phyloP scores from a whole-genome alignment of 768 basidiomycete species.

The Phaffia tasmanica region DNA sequence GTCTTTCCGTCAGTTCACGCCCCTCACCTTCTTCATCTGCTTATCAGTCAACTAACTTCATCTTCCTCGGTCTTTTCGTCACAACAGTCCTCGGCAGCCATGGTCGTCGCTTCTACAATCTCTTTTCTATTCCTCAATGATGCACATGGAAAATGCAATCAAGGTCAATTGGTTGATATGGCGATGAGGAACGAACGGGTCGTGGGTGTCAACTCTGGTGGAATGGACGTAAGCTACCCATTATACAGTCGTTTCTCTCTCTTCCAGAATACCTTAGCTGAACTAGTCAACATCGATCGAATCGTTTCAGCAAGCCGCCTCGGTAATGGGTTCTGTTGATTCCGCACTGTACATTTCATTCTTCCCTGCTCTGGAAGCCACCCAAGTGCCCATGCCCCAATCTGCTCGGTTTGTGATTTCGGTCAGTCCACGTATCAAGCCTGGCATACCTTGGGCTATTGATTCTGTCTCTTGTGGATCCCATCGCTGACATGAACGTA shows the following conservation, averaged over 20 bases:
- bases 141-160: conserved; percentile 48
- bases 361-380: conserved; percentile 58
- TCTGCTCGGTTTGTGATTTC: conserved; percentile 59
- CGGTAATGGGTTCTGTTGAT: conserved; percentile 59
- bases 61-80: neutral
- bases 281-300: conserved; percentile 47
- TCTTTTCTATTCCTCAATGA: conserved; percentile 68
- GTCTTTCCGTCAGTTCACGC: conserved; percentile 46
- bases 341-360: conserved; percentile 61
- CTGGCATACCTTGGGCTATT: too few relatives aligned
- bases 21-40: neutral
- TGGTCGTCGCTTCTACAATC: conserved; percentile 78
- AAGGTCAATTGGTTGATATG: conserved; percentile 64
- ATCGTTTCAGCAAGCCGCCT: conserved; percentile 48
- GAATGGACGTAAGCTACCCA: conserved; percentile 18
- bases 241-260: conserved; percentile 32
- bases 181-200: conserved; percentile 74
- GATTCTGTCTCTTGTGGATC: too few relatives aligned
- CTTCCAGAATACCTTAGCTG: conserved; percentile 31
- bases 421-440: too few relatives aligned
- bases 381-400: conserved; percentile 53
- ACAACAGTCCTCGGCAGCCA: conserved; percentile 59
- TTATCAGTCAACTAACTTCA: neutral
- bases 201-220: conserved; percentile 49
- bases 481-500: too few relatives aligned